These are phyloP conservation scores for Xylariaceae sp. DNA, from an alignment of 2,329 filamentous ascomycete genomes.

Conservation along the genomic window DNA sequence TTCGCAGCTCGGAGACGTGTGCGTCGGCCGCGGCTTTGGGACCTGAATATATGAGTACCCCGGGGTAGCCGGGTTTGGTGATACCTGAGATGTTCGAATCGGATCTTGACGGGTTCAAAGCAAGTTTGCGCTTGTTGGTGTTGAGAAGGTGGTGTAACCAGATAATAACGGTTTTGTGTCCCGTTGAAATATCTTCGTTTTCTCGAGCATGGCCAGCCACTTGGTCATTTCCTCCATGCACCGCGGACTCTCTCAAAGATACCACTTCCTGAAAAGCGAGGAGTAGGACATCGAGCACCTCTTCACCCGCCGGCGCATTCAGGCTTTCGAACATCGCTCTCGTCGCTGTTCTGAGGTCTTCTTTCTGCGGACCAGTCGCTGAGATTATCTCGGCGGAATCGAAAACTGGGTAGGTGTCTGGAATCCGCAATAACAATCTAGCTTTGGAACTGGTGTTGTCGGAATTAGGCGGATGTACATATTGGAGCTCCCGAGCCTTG, in stretches of 20 bases:
- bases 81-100: slow-evolving; percentile 15
- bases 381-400: slow-evolving; percentile 23
- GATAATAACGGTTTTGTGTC: slow-evolving; percentile 24
- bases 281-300: slow-evolving; percentile 25
- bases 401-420: slow-evolving; percentile 22
- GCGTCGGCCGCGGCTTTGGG: slow-evolving; percentile 14
- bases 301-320: slow-evolving; percentile 10
- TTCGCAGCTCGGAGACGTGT: slow-evolving; percentile 21
- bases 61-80: slow-evolving; percentile 29
- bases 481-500: slow-evolving; percentile 23
- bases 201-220: too few species aligned
- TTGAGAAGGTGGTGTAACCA: slow-evolving; percentile 32
- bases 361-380: slow-evolving; percentile 17
- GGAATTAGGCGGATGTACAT: slow-evolving; percentile 6
- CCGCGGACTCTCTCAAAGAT: neutral
- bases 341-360: slow-evolving; percentile 22
- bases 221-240: neutral
- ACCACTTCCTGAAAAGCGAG: slow-evolving; percentile 23
- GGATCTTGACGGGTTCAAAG: slow-evolving; percentile 17
- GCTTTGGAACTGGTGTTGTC: neutral
- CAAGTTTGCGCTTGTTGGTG: slow-evolving; percentile 29
- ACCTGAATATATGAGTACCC: slow-evolving; percentile 25
- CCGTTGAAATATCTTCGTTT: neutral
- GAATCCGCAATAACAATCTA: slow-evolving; percentile 21
- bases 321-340: slow-evolving; percentile 14